Evolutionary conservation across 2,329 filamentous ascomycete genomes (phyloP).

Genomic region (Paecilomyces fulvus): DNA sequence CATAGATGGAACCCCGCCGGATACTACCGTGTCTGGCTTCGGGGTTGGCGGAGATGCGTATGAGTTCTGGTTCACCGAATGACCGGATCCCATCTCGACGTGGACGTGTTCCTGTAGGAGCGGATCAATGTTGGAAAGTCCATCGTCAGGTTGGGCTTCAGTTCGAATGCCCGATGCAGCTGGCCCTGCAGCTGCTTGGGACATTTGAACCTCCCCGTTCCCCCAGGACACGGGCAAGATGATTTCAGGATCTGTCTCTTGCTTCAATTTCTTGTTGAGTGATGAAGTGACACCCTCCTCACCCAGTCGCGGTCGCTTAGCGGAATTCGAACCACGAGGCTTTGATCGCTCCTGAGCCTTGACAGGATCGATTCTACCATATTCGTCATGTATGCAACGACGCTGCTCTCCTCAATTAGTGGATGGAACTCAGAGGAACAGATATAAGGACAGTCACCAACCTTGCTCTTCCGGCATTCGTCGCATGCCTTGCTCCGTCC

Average conservation of each 20-base stretch:
- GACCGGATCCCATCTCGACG: constrained; percentile 10
- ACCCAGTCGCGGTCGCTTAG: constrained; percentile 44
- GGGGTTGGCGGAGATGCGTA: constrained; percentile 32
- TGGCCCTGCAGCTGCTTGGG: constrained; percentile 7
- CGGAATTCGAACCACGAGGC: constrained; percentile 48
- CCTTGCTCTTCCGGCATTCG: constrained; percentile 61
- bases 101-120: background rate
- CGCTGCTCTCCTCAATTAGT: constrained; percentile 38
- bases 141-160: background rate
- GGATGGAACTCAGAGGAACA: constrained; percentile 5
- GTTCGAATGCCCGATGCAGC: background rate
- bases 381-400: constrained; percentile 59
- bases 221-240: constrained; percentile 6
- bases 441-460: constrained; percentile 25
- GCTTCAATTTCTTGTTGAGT: constrained; percentile 26
- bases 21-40: constrained; percentile 24
- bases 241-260: constrained; percentile 23
- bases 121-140: background rate
- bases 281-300: constrained; percentile 26
- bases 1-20: constrained; percentile 18
- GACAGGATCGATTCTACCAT: constrained; percentile 54
- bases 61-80: constrained; percentile 15
- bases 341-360: constrained; percentile 55
- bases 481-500: constrained; percentile 56
- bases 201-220: constrained; percentile 10